A percentile compares a stretch with the other conserved stretches of the same genome.
Evolutionary conservation across 495 filamentous ascomycete species (phyloP).

Genomic region (Bacidia gigantensis): DNA sequence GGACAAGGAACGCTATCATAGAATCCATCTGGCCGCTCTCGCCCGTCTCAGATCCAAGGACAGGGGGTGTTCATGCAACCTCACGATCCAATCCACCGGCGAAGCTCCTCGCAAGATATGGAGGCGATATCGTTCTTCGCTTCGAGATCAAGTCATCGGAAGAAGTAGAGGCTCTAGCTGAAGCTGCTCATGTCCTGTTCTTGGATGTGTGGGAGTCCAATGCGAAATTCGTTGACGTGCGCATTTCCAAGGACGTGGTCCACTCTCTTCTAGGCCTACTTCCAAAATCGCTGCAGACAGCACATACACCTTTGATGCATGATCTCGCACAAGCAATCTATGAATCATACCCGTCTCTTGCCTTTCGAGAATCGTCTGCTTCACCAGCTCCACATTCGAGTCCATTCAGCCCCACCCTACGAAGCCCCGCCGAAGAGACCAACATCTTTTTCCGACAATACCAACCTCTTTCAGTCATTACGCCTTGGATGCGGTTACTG

Average conservation of each 20-base stretch:
- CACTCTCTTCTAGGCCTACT: conserved; percentile 71
- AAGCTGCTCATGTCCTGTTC: conserved; percentile 61
- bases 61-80: neutral
- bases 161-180: conserved; percentile 59
- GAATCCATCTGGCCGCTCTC: conserved; percentile 40
- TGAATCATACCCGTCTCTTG: conserved; percentile 53
- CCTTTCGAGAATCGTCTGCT: conserved; percentile 16
- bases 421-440: conserved; percentile 23
- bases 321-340: conserved; percentile 66
- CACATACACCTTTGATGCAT: conserved; percentile 63
- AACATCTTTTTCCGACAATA: conserved; percentile 83
- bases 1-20: conserved; percentile 51
- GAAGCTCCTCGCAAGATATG: conserved; percentile 52
- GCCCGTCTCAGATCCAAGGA: conserved; percentile 6
- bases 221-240: conserved; percentile 73
- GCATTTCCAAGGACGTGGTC: conserved; percentile 65
- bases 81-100: conserved; percentile 24
- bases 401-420: conserved; percentile 25
- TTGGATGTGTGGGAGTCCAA: conserved; percentile 86
- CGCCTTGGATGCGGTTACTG: conserved; percentile 80
- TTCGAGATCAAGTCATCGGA: conserved; percentile 61
- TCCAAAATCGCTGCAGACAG: conserved; percentile 56
- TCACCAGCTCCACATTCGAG: conserved; percentile 21
- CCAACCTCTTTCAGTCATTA: conserved; percentile 64
- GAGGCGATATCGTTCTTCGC: conserved; percentile 69